phyloP scores from a whole-genome alignment of 768 basidiomycete genomes.

The Royoungia palumana region DNA sequence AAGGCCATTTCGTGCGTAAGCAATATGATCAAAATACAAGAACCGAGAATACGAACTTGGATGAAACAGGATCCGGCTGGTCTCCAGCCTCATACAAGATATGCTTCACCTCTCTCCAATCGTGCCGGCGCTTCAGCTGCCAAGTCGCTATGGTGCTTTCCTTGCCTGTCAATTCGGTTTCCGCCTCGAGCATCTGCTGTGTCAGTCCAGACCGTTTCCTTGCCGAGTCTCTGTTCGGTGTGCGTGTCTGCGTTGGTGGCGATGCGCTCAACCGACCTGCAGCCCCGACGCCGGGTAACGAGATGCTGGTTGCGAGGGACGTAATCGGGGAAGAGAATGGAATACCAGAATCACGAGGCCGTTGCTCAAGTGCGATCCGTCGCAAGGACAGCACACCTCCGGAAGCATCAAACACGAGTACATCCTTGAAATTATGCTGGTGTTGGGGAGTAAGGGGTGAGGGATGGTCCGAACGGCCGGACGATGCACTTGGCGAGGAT shows the following conservation, averaged over 20 bases:
- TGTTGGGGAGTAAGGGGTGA: constrained; percentile 30
- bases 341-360: constrained; percentile 21
- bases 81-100: constrained; percentile 8
- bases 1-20: not conserved
- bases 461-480: constrained; percentile 27
- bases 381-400: constrained; percentile 55
- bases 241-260: constrained; percentile 20
- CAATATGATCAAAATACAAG: not conserved
- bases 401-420: constrained; percentile 63
- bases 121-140: constrained; percentile 50
- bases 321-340: constrained; percentile 27
- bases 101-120: constrained; percentile 53
- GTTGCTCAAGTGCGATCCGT: constrained; percentile 47
- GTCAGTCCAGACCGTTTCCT: constrained; percentile 33
- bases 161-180: constrained; percentile 35
- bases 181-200: constrained; percentile 34
- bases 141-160: constrained; percentile 59
- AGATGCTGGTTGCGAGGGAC: constrained; percentile 53
- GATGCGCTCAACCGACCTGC: constrained; percentile 36
- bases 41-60: constrained; percentile 14
- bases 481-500: constrained; percentile 28
- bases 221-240: constrained; percentile 22
- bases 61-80: constrained; percentile 1
- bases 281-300: constrained; percentile 53
- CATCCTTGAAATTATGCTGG: constrained; percentile 55